These are phyloP conservation scores for Aspergillus sp. DNA, from an alignment of 2,329 filamentous ascomycete species.

Conservation along the genomic window DNA sequence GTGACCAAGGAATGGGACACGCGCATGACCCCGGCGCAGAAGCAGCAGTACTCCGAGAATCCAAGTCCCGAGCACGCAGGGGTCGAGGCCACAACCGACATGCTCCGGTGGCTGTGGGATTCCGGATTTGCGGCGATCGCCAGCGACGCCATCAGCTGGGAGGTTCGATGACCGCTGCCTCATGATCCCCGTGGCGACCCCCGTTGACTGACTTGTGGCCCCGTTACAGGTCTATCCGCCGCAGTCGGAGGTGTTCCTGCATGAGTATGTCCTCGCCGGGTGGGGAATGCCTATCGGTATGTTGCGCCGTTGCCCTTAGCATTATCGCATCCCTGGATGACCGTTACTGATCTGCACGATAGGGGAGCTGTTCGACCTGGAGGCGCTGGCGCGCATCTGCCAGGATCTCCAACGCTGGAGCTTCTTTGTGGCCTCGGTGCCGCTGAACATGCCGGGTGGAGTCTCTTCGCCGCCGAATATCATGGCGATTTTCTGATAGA, in stretches of 20 bases:
- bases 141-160: conserved; percentile 57
- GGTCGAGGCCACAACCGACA: conserved; percentile 50
- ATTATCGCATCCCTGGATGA: background rate
- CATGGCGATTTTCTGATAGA: conserved; percentile 43
- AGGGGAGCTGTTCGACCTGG: conserved; percentile 49
- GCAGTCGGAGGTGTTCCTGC: conserved; percentile 40
- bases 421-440: conserved; percentile 52
- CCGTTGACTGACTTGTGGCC: conserved; percentile 2
- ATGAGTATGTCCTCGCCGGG: conserved; percentile 51
- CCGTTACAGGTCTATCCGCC: conserved; percentile 43
- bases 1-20: conserved; percentile 43
- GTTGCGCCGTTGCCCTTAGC: conserved; percentile 15
- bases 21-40: conserved; percentile 33
- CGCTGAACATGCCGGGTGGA: conserved; percentile 50
- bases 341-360: conserved; percentile 13
- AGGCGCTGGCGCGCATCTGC: conserved; percentile 39
- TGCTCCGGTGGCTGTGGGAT: conserved; percentile 60
- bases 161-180: conserved; percentile 35
- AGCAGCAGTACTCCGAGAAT: conserved; percentile 32
- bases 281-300: conserved; percentile 52
- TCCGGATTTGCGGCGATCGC: conserved; percentile 57
- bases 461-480: conserved; percentile 48
- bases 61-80: conserved; percentile 46
- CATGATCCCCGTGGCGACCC: background rate
- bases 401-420: conserved; percentile 42